Conservation (phyloP, 75 land plant genomes). For the Azolla pinnata region DNA sequence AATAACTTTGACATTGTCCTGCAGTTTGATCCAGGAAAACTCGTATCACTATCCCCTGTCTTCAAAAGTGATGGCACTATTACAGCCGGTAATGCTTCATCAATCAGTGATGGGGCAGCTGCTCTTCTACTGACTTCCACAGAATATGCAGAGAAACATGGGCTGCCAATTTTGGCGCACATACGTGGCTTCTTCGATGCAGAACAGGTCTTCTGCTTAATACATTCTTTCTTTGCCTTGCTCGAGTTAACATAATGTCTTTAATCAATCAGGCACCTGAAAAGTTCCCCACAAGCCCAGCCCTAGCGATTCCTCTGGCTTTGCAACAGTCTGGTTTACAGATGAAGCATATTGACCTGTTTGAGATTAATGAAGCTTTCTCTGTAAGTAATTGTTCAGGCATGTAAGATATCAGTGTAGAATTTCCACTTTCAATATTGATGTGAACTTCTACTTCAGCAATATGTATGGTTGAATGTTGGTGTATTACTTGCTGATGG, state of each 20-base stretch:
- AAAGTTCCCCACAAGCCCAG: constrained; percentile 27
- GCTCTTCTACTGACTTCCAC: constrained; percentile 23
- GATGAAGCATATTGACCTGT: constrained; percentile 16
- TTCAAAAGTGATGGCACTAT: constrained; percentile 28
- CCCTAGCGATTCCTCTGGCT: constrained; percentile 31
- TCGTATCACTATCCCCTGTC: constrained; percentile 20
- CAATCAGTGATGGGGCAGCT: constrained; percentile 36
- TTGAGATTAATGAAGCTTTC: constrained; percentile 40
- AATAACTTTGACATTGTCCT: not conserved
- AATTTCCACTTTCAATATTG: not conserved
- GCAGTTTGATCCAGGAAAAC: constrained; percentile 34
- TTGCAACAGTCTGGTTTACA: constrained; percentile 24
- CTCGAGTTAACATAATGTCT: too few species aligned
- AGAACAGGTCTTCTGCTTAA: constrained; percentile 27
- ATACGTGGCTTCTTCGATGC: constrained; percentile 30
- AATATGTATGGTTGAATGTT: too few species aligned
- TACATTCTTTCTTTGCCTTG: too few species aligned
- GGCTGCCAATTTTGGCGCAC: constrained; percentile 17
- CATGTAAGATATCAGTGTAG: too few species aligned
- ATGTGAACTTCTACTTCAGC: not conserved
- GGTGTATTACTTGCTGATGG: too few species aligned
- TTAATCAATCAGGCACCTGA: constrained; percentile 35
- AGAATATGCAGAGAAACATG: constrained; percentile 15
- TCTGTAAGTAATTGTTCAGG: constrained; percentile 28
- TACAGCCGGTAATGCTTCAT: constrained; percentile 33